Evolutionary conservation across 306 rosid species (phyloP).

Genomic region (Prunus campanulata): DNA sequence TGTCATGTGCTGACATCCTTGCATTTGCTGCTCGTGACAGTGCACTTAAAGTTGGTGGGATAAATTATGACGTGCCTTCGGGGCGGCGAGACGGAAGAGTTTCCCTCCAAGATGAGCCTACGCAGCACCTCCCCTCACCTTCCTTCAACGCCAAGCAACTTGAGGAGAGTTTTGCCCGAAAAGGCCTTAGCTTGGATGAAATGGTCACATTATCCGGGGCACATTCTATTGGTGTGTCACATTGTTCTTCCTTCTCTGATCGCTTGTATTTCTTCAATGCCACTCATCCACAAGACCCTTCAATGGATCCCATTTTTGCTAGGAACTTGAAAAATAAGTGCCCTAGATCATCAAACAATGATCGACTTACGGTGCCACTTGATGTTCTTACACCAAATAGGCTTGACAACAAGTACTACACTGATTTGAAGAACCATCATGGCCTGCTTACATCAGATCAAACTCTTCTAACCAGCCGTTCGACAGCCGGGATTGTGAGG

Average conservation of each 20-base stretch:
- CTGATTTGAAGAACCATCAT: constrained; percentile 12
- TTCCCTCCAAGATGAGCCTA: constrained; percentile 23
- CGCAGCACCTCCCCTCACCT: constrained; percentile 1
- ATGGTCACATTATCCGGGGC: constrained; percentile 49
- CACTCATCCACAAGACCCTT: constrained; percentile 33
- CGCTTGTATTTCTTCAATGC: constrained; percentile 29
- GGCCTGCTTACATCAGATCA: constrained; percentile 33
- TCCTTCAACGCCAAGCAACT: constrained; percentile 21
- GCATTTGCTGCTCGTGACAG: constrained; percentile 43
- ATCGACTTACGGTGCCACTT: not conserved
- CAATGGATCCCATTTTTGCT: constrained; percentile 27
- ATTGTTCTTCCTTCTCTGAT: constrained; percentile 28
- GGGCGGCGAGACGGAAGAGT: constrained; percentile 32
- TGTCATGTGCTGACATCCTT: constrained; percentile 41
- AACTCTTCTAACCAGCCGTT: constrained; percentile 18
- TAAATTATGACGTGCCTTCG: constrained; percentile 30
- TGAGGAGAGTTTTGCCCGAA: not conserved
- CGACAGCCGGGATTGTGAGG: constrained; percentile 22
- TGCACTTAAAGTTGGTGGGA: constrained; percentile 26
- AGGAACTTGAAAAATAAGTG: constrained; percentile 27
- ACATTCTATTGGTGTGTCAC: constrained; percentile 41
- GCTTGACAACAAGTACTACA: constrained; percentile 27
- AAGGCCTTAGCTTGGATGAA: constrained; percentile 29
- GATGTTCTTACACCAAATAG: constrained; percentile 23
- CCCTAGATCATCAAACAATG: not conserved